Evolutionary conservation across 2,329 filamentous ascomycete genomes (phyloP), one percentile per base, ranked within the genome.

Genomic region (Pseudogymnoascus sp.): DNA sequence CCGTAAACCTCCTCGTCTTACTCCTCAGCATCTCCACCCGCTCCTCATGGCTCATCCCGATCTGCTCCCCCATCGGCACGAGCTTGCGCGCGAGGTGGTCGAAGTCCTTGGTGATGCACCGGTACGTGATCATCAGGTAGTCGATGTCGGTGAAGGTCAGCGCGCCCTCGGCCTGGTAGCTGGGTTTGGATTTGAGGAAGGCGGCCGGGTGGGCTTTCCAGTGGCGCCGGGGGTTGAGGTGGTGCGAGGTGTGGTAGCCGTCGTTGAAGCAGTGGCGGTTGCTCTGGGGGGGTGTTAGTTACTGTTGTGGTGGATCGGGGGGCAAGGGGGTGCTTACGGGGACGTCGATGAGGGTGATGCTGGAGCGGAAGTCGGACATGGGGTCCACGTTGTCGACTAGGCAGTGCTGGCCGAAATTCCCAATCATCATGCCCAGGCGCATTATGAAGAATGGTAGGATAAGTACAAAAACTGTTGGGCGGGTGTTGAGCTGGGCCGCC

Each of bases 191-290:
- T 68, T 86, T 81, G 1, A 93, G 77, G 74, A 93, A 91, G 6
- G 88, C 83, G 11, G 85, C 79, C 0, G 90, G 90, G 69, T 93
- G 90, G 19, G 93, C 88, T 64, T 90, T 86, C 90, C 90, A 93
- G 77, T 93, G 90, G 1, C 90, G 84, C 29, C 84, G 81, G 0
- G 88, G 89, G 75, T 92, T 91, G 61, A 92, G 82, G 70, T 92
- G 89, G 71, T 92, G 90, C 17, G 88, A 90, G 6, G 88, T 92
- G 75, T 92, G 89, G 74, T 91, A 92, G 67, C 89, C 89, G 69
- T 92, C 89, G 69, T 93, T 92, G 81, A 88, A 92, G 77, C 88
- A 93, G 75, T 88, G 88, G 37, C 90, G 87, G 74, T 93, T 93
- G 75, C 86, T 90, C 88, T 91, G 68, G 15, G 33, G 7, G 11